Base-by-base conservation (phyloP, 805 yeast genomes). In the Barnettozyma populi region DNA sequence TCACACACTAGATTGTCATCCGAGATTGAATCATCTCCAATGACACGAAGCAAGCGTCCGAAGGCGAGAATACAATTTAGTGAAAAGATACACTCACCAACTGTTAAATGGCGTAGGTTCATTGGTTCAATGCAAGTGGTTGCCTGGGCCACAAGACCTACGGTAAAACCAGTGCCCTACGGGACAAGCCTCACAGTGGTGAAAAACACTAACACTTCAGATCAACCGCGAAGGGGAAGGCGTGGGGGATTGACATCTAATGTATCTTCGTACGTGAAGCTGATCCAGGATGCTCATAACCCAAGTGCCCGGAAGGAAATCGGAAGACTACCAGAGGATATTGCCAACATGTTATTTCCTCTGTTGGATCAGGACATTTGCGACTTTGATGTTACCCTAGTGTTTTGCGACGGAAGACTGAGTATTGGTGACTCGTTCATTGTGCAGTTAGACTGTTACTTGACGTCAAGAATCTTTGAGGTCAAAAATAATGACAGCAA, bases 381-480 rank as follows among this genome's bases (percentile, higher is more conserved):
- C 36, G 59, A 61, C 2, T 81, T 87, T 54, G 75, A 76, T 36
- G 79, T 79, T 1, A 72, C 78, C 0, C 71, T 86, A 32, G 72
- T 85, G 7, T 78, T 74, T 57, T 78, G 82, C 37, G 84, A 82
- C 18, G 68, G 70, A 10, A 62, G 81, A 27, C 61, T 90, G 31
- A 72, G 85, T 9, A 76, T 82, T 2, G 98, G 97, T 4, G 95
- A 89, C 58, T 72, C 84, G 1, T 83, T 90, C 57, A 71, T 78
- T 20, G 69, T 89, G 0, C 87, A 82, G 56, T 65, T 87, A 5
- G 86, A 88, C 56, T 78, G 89, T 49, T 86, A 63, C 59, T 60
- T 90, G 23, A 73, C 61, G 53, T 74, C 68, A 7, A 49, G 48
- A 16, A 44, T 54, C 40, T 64, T 67, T 50, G 63, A 59, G 35